Evolutionary conservation across 805 yeast species (phyloP), one percentile per base, ranked within the genome.

Genomic region (Candida argentea): DNA sequence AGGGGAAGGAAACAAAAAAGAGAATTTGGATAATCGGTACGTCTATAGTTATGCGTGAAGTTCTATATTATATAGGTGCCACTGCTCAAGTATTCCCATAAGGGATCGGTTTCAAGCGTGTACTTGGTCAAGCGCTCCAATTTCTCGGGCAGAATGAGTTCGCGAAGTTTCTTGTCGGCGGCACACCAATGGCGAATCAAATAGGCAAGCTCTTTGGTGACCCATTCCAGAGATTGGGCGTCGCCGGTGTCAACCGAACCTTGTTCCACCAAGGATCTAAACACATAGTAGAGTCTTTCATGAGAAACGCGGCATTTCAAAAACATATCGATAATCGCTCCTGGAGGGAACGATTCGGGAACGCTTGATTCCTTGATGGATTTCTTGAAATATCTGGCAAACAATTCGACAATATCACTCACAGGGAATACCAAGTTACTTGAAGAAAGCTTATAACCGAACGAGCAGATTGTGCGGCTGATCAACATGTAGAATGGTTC

Each of bases 361-460:
- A 31, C 37, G 3, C 44, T 42, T 27, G 47, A 47, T 27, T 56
- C 61, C 22, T 57, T 61, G 5, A 44, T 37, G 1, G 64, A 54
- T 23, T 51, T 53, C 25, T 52, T 50, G 11, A 79, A 59, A 40
- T 74, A 65, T 38, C 69, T 70, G 38, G 77, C 65, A 26, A 83
- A 57, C 35, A 79, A 60, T 33, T 82, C 78, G 39, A 84, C 61
- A 26, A 87, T 60, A 31, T 73, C 76, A 37, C 72, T 72, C 5
- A 82, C 65, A 12, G 95, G 94, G 60, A 87, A 85, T 3, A 86
- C 80, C 43, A 73, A 65, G 41, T 85, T 94, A 23, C 82, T 73
- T 14, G 70, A 68, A 29, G 71, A 63, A 27, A 85, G 61, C 45
- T 70, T 72, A 33, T 70, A 61, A 1, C 94, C 95, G 29, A 79